These are phyloP conservation scores for Rosa chinensis DNA, from an alignment of 306 rosid species.

Conservation along the genomic window DNA sequence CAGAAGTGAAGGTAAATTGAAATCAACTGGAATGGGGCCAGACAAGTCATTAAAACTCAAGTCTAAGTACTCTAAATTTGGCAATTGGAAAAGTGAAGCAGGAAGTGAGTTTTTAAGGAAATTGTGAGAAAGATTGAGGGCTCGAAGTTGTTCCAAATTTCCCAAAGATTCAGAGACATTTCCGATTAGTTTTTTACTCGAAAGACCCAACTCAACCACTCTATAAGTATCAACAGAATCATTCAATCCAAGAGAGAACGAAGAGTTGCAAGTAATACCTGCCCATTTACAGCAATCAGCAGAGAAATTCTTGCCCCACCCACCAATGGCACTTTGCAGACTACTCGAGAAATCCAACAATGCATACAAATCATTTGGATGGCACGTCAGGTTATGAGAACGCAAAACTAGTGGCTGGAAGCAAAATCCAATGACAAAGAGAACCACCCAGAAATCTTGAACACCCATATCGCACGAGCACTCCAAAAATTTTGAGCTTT, in stretches of 20 bases:
- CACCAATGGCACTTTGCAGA: not conserved
- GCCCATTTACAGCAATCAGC: slow-evolving; percentile 28
- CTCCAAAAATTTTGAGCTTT: not conserved
- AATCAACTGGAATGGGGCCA: not conserved
- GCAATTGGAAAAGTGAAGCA: slow-evolving; percentile 9
- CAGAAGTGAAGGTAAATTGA: slow-evolving; percentile 18
- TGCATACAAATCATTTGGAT: slow-evolving; percentile 9
- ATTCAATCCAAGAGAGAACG: not conserved
- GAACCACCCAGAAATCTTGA: not conserved
- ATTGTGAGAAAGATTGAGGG: slow-evolving; percentile 26
- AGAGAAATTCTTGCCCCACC: slow-evolving; percentile 15
- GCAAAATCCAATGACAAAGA: not conserved
- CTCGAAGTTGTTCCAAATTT: slow-evolving; percentile 20
- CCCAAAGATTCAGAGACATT: slow-evolving; percentile 22
- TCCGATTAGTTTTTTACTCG: not conserved
- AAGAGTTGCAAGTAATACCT: slow-evolving; percentile 28
- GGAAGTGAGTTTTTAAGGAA: slow-evolving; percentile 13
- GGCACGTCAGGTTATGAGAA: slow-evolving; percentile 16
- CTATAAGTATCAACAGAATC: not conserved
- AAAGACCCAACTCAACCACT: slow-evolving; percentile 29
- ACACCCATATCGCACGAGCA: not conserved
- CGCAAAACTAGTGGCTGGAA: not conserved
- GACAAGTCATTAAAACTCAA: slow-evolving; percentile 23
- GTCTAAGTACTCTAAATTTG: slow-evolving; percentile 28
- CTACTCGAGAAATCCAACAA: slow-evolving; percentile 4